Evolutionary conservation across 2,329 filamentous ascomycete species (phyloP).

Genomic region (Botryotinia convoluta): DNA sequence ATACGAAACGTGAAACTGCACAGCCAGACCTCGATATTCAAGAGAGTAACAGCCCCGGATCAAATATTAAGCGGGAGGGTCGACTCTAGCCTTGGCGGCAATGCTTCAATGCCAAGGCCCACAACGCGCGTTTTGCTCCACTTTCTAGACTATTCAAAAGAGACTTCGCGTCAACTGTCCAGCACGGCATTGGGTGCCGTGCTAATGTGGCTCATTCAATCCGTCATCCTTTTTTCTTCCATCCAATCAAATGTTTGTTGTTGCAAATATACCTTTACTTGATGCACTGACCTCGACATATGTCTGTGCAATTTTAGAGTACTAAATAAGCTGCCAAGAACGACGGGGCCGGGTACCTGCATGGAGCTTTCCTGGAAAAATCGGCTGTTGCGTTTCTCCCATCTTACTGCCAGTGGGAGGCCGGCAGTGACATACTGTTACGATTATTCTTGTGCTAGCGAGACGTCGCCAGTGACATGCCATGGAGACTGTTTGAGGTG

Average conservation of each 20-base stretch:
- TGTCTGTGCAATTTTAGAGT: not conserved
- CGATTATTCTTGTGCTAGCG: not conserved
- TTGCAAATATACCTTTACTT: constrained; percentile 1
- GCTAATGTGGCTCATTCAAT: not conserved
- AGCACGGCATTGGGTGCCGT: not conserved
- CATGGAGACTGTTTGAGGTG: not conserved
- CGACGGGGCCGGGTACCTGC: not conserved
- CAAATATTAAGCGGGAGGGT: not conserved
- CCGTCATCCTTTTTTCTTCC: not conserved
- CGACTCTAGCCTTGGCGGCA: not conserved
- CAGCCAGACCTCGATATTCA: not conserved
- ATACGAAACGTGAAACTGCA: not conserved
- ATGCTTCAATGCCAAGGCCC: not conserved
- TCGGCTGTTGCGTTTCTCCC: not conserved
- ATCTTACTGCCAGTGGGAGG: not conserved
- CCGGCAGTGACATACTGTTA: not conserved
- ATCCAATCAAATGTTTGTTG: not conserved
- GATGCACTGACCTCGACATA: not conserved
- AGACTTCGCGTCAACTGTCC: not conserved
- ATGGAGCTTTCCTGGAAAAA: not conserved
- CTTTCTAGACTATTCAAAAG: not conserved
- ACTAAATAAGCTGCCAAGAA: not conserved
- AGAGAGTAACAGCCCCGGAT: not conserved
- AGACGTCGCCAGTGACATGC: not conserved
- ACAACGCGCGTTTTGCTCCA: constrained; percentile 10